Evolutionary conservation across 441 rosid genomes (phyloP), one percentile per base, ranked within the genome.

Genomic region (Erysimum cheiri): DNA sequence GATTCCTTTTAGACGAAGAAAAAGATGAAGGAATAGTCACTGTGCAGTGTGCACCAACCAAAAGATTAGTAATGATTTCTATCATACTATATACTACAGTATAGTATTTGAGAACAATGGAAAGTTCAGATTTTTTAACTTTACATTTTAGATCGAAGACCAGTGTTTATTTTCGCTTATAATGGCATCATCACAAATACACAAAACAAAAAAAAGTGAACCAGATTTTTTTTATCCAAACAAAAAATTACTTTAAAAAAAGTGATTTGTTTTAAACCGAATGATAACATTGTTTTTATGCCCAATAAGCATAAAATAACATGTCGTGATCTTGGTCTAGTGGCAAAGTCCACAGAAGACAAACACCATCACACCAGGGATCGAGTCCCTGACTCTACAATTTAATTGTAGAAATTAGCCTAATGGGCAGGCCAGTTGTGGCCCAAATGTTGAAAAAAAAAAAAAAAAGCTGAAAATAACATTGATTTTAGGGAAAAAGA

Each of bases 11-110:
- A 22, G 24, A 22, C 24, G 24, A 22, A 22, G 24, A 22, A 22
- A 22, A 22, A 22, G 24, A 22, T 22, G 2, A 22, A 22, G 24
- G 24, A 22, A 22, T 22, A 22, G 32, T 26, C 29, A 58, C 14
- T 50, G 29, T 41, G 36, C 12, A 56, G 19, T 44, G 66, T 69
- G 66, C 67, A 60, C 50, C 26, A 48, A 19, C 19, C 46, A 24
- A 52, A 52, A 52, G 43, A 39, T 32, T 52, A 24, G 46, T 60
- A 70, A 52, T 60, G 33, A 60, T 55, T 14, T 43, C 14, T 13
- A 14, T 43, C 64, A 61, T 36, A n/a, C 1, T 19, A 19, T 19
- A 19, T 1, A n/a, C n/a, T n/a, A n/a, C n/a, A n/a, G 1, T 22
- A 22, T 22, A 15, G 39, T 46, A 26, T 62, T 54, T 54, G 48